These are phyloP conservation scores for Avicennia marina DNA, from an alignment of 257 asterid genomes.

Conservation along the genomic window DNA sequence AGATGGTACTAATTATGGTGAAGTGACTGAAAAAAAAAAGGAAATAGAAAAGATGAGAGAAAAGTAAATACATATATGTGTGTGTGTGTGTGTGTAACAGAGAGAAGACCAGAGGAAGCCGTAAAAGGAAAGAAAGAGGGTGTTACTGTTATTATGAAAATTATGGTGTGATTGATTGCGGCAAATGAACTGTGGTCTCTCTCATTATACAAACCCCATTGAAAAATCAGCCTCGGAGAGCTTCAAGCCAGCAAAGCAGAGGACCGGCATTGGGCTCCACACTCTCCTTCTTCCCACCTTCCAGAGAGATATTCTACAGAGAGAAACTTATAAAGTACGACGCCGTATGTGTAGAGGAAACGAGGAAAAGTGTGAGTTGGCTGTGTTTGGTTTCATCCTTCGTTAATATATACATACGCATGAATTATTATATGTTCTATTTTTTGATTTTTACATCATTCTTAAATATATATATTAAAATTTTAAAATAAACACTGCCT, in stretches of 20 bases:
- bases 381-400: too few species aligned
- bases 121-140: conserved; percentile 16
- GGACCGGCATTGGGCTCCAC: conserved; percentile 73
- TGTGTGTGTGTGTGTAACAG: too few species aligned
- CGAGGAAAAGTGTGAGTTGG: too few species aligned
- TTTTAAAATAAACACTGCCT: too few species aligned
- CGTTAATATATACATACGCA: too few species aligned
- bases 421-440: too few species aligned
- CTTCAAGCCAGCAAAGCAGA: conserved; percentile 75
- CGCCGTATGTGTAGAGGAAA: too few species aligned
- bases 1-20: conserved; percentile 27
- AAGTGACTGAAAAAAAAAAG: conserved; percentile 22
- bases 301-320: conserved; percentile 33
- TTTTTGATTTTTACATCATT: too few species aligned
- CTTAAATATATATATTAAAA: too few species aligned
- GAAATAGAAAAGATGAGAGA: conserved; percentile 3
- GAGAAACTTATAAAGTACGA: conserved; percentile 12
- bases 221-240: conserved; percentile 70
- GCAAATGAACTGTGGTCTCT: conserved; percentile 48
- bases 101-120: too few species aligned
- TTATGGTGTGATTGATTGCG: conserved; percentile 40
- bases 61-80: background rate
- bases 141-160: background rate
- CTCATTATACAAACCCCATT: conserved; percentile 74
- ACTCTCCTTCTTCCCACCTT: conserved; percentile 2